Percentiles rank a stretch among this genome's conserved stretches.
Evolutionary conservation across 345 rosid genomes (phyloP).

Genomic region (Hibiscus trionum): DNA sequence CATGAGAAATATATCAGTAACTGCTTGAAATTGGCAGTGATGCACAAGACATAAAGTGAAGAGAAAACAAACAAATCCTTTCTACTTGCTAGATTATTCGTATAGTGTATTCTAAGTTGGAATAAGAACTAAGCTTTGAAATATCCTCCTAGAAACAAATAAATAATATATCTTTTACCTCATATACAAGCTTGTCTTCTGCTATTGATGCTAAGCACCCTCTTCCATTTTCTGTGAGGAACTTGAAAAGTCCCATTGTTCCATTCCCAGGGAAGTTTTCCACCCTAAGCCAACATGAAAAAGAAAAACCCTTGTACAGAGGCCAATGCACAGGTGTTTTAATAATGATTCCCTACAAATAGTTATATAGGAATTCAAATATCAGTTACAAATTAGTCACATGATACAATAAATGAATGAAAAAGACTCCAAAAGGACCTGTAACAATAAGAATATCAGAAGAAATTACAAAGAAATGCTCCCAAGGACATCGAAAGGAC

Average conservation of each 20-base stretch:
- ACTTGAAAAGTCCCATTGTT: constrained; percentile 81
- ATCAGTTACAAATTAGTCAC: not conserved
- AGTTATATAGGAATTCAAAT: not conserved
- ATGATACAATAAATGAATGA: not conserved
- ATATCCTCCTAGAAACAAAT: constrained; percentile 6
- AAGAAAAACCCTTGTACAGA: constrained; percentile 80
- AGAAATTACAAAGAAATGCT: not conserved
- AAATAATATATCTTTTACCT: constrained; percentile 35
- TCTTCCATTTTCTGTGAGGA: constrained; percentile 78
- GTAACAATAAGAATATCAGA: not conserved
- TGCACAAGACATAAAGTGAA: not conserved
- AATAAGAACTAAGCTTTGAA: not conserved
- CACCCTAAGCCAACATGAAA: constrained; percentile 94
- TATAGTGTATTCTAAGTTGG: not conserved
- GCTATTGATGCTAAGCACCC: constrained; percentile 80
- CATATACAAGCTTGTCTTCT: constrained; percentile 58
- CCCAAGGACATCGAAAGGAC: constrained; percentile 19
- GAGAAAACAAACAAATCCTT: not conserved
- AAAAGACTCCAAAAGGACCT: not conserved
- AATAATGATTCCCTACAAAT: constrained; percentile 66
- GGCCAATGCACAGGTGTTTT: constrained; percentile 93
- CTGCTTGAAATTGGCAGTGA: constrained; percentile 7
- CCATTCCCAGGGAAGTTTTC: constrained; percentile 71
- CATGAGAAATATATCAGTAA: constrained; percentile 18
- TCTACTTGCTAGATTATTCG: not conserved